Evolutionary conservation across 176 grass and related monocot species (phyloP), one percentile per base, ranked within the genome.

Genomic region (Thalia dealbata): DNA sequence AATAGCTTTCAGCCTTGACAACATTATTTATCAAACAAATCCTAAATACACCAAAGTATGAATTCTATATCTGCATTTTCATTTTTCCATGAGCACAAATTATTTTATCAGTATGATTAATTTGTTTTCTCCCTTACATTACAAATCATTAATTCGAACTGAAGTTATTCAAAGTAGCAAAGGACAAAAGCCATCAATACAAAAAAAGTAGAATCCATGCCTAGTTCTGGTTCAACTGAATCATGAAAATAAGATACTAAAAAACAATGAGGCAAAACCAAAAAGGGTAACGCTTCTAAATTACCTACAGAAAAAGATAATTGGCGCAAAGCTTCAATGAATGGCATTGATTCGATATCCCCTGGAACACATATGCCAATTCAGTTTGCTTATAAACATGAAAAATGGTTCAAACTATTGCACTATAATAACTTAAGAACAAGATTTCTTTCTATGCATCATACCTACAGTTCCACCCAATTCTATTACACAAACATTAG

Each of bases 331-430:
- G 95, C 95, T 86, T 97, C 95, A 84, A 97, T 91, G 76, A 97
- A 97, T 69, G 90, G 85, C 95, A 97, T 97, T 50, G 95, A 97
- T 72, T 97, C 95, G 62, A 97, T 97, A 84, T 97, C 95, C 91
- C 95, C 95, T 97, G 89, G 71, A 84, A 79, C 61, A 61, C 24
- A 66, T 0, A 21, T 74, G 77, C 73, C 72, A 45, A 75, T 75
- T 60, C 7, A 28, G n/a, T 43, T 55, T 7, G 25, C 14, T 3
- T 16, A 71, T 38, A 71, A 29, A 14, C 61, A 56, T 26, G 32
- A 44, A 79, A 68, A 19, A 10, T 68, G 46, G 3, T 24, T 51
- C 1, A 52, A 23, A 23, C 16, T 27, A 4, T 30, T 41, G 27
- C 11, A 58, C 22, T 41, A 78, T 35, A 26, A 80, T 13, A 67